Conservation (phyloP, 441 rosid species). For the Aquilaria agallochum region DNA sequence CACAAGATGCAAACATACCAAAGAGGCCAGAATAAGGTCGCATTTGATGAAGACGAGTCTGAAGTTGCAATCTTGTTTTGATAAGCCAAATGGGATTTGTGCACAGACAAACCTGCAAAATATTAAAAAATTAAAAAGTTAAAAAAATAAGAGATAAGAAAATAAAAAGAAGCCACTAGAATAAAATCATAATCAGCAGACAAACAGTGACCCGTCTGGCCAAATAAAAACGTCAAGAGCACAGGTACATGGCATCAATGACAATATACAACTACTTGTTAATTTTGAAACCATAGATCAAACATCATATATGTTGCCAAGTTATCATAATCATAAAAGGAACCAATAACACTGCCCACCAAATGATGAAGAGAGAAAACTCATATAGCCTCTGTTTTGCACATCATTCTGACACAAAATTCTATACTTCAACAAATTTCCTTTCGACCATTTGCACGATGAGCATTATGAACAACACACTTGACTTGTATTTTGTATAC, state of each 20-base stretch:
- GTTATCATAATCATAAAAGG: too few relatives aligned
- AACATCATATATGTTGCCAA: too few relatives aligned
- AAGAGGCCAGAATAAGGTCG: conserved; percentile 70
- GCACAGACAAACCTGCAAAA: conserved; percentile 75
- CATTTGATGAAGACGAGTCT: conserved; percentile 77
- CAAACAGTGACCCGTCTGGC: neutral
- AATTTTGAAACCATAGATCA: too few relatives aligned
- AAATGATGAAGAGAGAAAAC: too few relatives aligned
- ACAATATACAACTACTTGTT: too few relatives aligned
- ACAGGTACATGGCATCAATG: neutral
- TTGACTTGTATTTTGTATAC: neutral
- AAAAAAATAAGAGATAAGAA: neutral
- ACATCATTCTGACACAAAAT: neutral
- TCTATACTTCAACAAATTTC: neutral
- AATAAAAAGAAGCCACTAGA: conserved; percentile 1
- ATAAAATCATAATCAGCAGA: conserved; percentile 6
- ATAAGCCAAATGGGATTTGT: conserved; percentile 95
- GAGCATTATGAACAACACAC: neutral
- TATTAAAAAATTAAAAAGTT: too few relatives aligned
- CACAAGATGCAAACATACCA: conserved; percentile 52
- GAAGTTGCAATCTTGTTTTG: conserved; percentile 96
- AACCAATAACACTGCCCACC: too few relatives aligned
- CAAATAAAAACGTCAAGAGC: neutral
- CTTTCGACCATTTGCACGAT: too few relatives aligned
- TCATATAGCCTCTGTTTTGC: too few relatives aligned